These are phyloP conservation scores for Xylaria cubensis DNA, from an alignment of 495 filamentous ascomycete species.

Conservation along the genomic window DNA sequence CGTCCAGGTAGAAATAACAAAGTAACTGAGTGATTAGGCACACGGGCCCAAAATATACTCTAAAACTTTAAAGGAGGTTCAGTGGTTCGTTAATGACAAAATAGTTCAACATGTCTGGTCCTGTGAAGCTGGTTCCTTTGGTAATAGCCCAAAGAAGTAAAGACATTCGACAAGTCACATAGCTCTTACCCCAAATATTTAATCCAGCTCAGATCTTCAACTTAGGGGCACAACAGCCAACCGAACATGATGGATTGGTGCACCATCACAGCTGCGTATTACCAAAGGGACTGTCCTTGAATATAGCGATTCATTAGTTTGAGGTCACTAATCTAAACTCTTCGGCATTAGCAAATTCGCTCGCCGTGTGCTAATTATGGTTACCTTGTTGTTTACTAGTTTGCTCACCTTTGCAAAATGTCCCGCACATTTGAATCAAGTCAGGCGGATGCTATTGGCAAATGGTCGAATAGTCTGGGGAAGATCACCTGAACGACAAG, in stretches of 20 bases:
- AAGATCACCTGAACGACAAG: constrained; percentile 24
- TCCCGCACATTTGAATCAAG: constrained; percentile 17
- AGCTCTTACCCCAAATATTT: constrained; percentile 12
- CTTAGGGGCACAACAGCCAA: not conserved
- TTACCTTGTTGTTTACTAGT: not conserved
- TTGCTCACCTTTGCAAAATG: constrained; percentile 2
- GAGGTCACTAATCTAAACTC: not conserved
- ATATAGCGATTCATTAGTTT: not conserved
- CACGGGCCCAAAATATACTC: not conserved
- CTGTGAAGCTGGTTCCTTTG: constrained; percentile 23
- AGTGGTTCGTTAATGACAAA: constrained; percentile 27
- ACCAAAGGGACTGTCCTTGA: not conserved
- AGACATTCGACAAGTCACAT: not conserved
- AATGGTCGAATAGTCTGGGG: constrained; percentile 9
- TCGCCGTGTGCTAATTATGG: not conserved
- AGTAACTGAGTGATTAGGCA: constrained; percentile 7
- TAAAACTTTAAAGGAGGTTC: constrained; percentile 22
- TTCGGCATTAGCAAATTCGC: constrained; percentile 2
- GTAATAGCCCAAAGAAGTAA: not conserved
- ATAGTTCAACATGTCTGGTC: constrained; percentile 29
- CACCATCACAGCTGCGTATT: not conserved
- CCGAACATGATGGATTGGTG: not conserved
- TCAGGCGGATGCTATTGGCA: constrained; percentile 12
- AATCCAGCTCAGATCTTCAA: constrained; percentile 1
- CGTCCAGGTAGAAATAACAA: constrained; percentile 2